Conservation (phyloP, 441 rosid species). For the Euphorbia corollata region DNA sequence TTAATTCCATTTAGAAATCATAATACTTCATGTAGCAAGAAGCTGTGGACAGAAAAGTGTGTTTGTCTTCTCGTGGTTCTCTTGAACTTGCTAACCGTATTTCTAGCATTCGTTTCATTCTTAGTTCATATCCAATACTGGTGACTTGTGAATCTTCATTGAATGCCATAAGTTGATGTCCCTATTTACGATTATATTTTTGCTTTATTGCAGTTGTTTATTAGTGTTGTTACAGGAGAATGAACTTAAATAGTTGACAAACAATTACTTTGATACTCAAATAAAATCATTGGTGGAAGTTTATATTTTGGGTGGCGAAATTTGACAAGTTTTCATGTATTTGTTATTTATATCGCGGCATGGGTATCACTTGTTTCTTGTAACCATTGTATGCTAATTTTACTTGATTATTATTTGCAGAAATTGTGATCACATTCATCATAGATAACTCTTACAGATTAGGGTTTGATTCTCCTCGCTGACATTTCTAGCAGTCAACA, state of each 20-base stretch:
- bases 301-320: neutral
- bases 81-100: neutral
- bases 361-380: too few species aligned
- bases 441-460: neutral
- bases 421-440: neutral
- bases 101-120: neutral
- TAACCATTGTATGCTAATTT: neutral
- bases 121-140: neutral
- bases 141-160: neutral
- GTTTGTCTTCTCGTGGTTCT: neutral
- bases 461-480: neutral
- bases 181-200: neutral
- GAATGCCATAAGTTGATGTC: neutral
- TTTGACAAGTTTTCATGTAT: neutral
- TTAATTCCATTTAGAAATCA: too few species aligned
- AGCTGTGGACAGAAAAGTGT: neutral
- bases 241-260: neutral
- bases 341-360: neutral
- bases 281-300: neutral
- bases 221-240: neutral
- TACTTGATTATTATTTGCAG: neutral
- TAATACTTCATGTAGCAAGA: neutral
- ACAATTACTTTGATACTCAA: neutral
- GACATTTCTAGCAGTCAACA: neutral
- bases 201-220: neutral